A percentile compares a stretch with the other conserved stretches of the same genome.
Evolutionary conservation across 371 early-diverging fungal species (phyloP).

Genomic region (Rhizopus microsporus): DNA sequence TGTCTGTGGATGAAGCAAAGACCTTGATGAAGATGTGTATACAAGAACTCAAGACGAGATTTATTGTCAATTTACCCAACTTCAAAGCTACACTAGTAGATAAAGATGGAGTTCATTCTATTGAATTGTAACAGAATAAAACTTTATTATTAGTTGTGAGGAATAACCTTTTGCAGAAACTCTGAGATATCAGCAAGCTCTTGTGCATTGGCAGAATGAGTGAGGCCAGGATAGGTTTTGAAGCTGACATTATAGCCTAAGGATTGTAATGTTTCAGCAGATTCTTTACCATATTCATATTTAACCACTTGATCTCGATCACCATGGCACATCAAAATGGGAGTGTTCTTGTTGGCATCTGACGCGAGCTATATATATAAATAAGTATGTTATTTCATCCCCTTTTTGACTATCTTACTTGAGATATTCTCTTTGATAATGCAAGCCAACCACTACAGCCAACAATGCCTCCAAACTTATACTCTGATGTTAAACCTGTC

Average conservation of each 20-base stretch:
- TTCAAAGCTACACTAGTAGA: constrained; percentile 86
- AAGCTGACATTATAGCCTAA: constrained; percentile 74
- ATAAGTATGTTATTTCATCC: not conserved
- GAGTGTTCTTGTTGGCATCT: constrained; percentile 75
- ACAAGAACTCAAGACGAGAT: constrained; percentile 83
- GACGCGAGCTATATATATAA: constrained; percentile 52
- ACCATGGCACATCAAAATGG: constrained; percentile 91
- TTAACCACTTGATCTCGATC: constrained; percentile 78
- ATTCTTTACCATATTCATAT: constrained; percentile 70
- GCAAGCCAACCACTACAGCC: constrained; percentile 87
- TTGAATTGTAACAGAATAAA: constrained; percentile 42
- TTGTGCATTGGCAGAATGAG: constrained; percentile 72
- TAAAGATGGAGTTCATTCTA: constrained; percentile 78
- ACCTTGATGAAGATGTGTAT: constrained; percentile 83
- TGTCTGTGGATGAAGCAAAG: constrained; percentile 84
- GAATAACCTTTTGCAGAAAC: constrained; percentile 45
- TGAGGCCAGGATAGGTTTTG: constrained; percentile 78
- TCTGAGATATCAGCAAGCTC: constrained; percentile 75
- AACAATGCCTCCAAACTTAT: constrained; percentile 63
- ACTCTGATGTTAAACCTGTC: constrained; percentile 73
- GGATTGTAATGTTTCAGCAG: constrained; percentile 63
- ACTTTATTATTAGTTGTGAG: constrained; percentile 13
- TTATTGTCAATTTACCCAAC: constrained; percentile 82
- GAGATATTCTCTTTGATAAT: constrained; percentile 56
- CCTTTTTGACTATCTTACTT: constrained; percentile 27